phyloP scores from a whole-genome alignment of 495 filamentous ascomycete genomes.

The Parachaetomium inaequale region DNA sequence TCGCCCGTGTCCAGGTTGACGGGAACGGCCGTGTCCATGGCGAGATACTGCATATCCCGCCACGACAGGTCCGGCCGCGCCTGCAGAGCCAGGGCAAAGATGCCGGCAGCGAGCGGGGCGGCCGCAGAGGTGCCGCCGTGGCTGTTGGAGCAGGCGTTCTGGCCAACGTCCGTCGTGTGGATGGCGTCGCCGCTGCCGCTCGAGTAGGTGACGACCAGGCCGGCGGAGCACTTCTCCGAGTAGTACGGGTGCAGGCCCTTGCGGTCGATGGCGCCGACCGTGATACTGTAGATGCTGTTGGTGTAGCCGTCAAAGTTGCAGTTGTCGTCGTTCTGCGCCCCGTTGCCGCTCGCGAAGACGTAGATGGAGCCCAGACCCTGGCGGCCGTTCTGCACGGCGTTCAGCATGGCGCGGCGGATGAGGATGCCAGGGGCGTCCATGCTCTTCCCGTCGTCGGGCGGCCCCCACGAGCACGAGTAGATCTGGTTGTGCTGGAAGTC shows the following conservation, averaged over 20 bases:
- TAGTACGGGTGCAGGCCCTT: conserved; percentile 85
- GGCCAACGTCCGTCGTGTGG: conserved; percentile 92
- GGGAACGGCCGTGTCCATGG: conserved; percentile 78
- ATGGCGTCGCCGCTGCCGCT: conserved; percentile 86
- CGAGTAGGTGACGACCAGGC: conserved; percentile 93
- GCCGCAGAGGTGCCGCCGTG: conserved; percentile 98
- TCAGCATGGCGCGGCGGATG: conserved; percentile 85
- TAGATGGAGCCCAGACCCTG: conserved; percentile 83
- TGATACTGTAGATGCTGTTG: conserved; percentile 98
- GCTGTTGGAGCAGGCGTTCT: conserved; percentile 65
- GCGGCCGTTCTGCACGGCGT: conserved; percentile 85
- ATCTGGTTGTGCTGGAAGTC: conserved; percentile 89
- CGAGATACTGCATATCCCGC: conserved; percentile 92
- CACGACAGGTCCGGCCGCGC: conserved; percentile 84
- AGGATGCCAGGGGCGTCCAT: conserved; percentile 94
- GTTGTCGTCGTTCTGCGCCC: conserved; percentile 82
- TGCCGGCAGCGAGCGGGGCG: conserved; percentile 84
- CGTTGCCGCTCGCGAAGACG: conserved; percentile 96
- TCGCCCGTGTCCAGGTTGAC: conserved; percentile 67
- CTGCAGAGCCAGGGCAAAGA: conserved; percentile 87
- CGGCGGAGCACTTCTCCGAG: conserved; percentile 92
- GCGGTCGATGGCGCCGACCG: conserved; percentile 88
- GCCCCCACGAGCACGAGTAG: conserved; percentile 98
- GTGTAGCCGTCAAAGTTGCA: conserved; percentile 99
- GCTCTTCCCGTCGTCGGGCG: conserved; percentile 82